Evolutionary conservation across 2,329 filamentous ascomycete species (phyloP), one percentile per base, ranked within the genome.

Genomic region (Aureobasidium uvarum): DNA sequence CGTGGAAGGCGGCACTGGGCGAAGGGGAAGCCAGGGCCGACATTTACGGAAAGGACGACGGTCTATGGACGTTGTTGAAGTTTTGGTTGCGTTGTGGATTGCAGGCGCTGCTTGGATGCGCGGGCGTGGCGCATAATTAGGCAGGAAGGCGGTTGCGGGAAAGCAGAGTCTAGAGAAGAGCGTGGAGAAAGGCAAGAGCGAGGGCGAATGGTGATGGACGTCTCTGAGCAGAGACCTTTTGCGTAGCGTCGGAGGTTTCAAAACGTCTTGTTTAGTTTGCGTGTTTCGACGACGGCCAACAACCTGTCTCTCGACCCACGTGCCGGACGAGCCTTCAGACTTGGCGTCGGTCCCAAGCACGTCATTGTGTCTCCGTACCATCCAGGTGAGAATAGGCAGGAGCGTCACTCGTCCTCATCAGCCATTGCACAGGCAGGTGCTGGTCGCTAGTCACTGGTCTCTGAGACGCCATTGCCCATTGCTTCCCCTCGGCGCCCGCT

Each of bases 11-110:
- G 51, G 71, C 68, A 65, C 70, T 70, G 50, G 72, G 72, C 10
- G 73, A 74, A 48, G 70, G 70, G 55, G 73, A 74, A 51, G 70
- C 72, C 68, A 74, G 58, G 60, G 72, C 69, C 66, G 72, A 73
- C 72, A 73, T 74, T 60, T 59, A 46, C 16, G 58, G 66, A 68
- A 60, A n/a, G 25, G 14, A n/a, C 45, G n/a, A 20, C 7, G 20
- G 25, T 11, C 43, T 31, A 64, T 36, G 43, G 63, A 51, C 41
- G 63, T 25, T 33, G 31, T 39, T 39, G 63, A 1, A 31, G n/a
- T 16, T 39, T 41, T 14, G 18, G 18, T 48, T 59, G 63, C 11
- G 14, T 43, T 16, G 11, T 45, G 18, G 25, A 8, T 31, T 41
- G 56, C 45, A 45, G 25, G 25, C 39, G 38, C 41, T 52, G 59